Conservation (phyloP, 805 yeast species). For the Wickerhamomyces ciferrii region DNA sequence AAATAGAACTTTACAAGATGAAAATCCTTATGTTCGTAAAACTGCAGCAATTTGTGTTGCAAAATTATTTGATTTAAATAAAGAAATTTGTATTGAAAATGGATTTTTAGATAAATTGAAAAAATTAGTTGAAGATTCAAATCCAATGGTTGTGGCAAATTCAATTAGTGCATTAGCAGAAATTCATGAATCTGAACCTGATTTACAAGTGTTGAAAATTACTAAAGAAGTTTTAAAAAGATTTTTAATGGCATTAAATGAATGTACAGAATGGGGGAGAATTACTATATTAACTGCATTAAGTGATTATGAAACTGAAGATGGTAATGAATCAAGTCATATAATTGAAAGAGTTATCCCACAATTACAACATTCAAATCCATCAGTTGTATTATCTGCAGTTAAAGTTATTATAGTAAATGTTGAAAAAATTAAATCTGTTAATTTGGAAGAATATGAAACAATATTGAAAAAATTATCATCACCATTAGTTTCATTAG, state of each 20-base stretch:
- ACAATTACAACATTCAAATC: slow-evolving; percentile 94
- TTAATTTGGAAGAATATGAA: slow-evolving; percentile 28
- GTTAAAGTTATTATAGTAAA: slow-evolving; percentile 78
- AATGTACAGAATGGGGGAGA: slow-evolving; percentile 99
- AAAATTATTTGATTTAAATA: slow-evolving; percentile 81
- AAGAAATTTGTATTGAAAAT: slow-evolving; percentile 75
- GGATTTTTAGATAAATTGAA: slow-evolving; percentile 74
- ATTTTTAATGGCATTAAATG: slow-evolving; percentile 80
- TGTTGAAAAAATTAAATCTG: slow-evolving; percentile 36
- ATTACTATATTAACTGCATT: slow-evolving; percentile 81
- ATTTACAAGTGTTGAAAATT: slow-evolving; percentile 39
- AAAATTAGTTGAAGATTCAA: slow-evolving; percentile 71
- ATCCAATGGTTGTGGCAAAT: slow-evolving; percentile 97
- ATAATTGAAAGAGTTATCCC: slow-evolving; percentile 89
- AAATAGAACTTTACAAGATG: slow-evolving; percentile 79
- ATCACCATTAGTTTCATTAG: slow-evolving; percentile 82
- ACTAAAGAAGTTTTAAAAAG: slow-evolving; percentile 42
- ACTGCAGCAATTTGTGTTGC: slow-evolving; percentile 98
- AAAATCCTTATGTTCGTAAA: slow-evolving; percentile 94
- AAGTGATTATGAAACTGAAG: slow-evolving; percentile 58
- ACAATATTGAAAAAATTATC: slow-evolving; percentile 62
- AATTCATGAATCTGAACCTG: slow-evolving; percentile 64
- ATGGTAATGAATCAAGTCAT: slow-evolving; percentile 66
- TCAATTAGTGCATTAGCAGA: slow-evolving; percentile 84
- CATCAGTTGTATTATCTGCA: slow-evolving; percentile 86